These are phyloP conservation scores for Solanum ahanhuiri DNA, from an alignment of 257 asterid species.

Conservation along the genomic window DNA sequence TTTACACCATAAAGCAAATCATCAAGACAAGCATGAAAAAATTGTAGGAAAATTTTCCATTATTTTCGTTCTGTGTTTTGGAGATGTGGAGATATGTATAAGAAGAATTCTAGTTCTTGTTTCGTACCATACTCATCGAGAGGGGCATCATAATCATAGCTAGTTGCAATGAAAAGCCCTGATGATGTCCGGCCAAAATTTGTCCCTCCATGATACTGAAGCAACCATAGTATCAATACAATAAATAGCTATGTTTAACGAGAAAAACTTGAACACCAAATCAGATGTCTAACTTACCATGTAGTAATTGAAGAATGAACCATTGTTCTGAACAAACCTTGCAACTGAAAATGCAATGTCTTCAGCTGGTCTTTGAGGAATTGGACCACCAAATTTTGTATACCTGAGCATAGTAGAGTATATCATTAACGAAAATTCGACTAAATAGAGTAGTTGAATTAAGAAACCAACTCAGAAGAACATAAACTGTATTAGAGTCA, in stretches of 20 bases:
- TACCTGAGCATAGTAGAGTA: constrained; percentile 28
- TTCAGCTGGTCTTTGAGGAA: constrained; percentile 72
- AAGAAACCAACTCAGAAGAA: neutral
- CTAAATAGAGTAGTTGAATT: neutral
- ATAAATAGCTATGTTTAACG: neutral
- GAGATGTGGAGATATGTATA: neutral
- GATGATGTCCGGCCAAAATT: constrained; percentile 73
- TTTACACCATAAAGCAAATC: neutral
- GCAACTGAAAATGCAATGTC: constrained; percentile 90
- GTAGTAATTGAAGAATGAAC: constrained; percentile 87
- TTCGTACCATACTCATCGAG: constrained; percentile 76
- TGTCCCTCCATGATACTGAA: constrained; percentile 88
- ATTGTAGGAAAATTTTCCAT: neutral
- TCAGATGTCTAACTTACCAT: constrained; percentile 41
- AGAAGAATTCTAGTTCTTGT: neutral
- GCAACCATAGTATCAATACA: neutral
- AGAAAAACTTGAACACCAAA: neutral
- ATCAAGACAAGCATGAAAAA: neutral
- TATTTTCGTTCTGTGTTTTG: neutral
- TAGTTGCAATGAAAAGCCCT: constrained; percentile 78
- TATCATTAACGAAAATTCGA: neutral
- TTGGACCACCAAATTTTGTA: constrained; percentile 67
- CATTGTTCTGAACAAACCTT: constrained; percentile 75
- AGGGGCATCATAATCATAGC: constrained; percentile 93
- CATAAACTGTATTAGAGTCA: neutral